A percentile compares a stretch with the other conserved stretches of the same genome.
phyloP scores from a whole-genome alignment of 2,329 filamentous ascomycete genomes.

The Nemania sp. region DNA sequence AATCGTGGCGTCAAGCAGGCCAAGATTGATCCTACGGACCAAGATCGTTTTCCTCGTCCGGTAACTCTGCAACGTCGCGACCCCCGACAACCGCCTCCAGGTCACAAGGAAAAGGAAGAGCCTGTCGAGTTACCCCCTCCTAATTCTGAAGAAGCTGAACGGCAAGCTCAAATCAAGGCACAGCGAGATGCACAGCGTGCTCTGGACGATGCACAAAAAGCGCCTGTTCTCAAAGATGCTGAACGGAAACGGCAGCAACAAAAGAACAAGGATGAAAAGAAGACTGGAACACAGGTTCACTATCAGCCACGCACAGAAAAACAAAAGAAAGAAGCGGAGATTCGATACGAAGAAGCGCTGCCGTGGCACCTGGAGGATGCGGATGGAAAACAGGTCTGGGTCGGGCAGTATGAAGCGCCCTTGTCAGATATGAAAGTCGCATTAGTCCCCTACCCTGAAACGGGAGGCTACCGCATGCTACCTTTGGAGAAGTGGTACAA shows the following conservation, averaged over 20 bases:
- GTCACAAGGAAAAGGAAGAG: conserved; percentile 66
- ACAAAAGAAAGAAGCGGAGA: conserved; percentile 71
- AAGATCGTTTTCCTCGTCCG: conserved; percentile 82
- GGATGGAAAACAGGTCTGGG: conserved; percentile 92
- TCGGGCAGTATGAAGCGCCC: conserved; percentile 86
- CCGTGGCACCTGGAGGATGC: conserved; percentile 98
- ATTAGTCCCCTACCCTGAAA: conserved; percentile 63
- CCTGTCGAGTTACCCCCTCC: conserved; percentile 47
- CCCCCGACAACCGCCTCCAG: conserved; percentile 69
- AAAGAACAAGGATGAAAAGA: conserved; percentile 69
- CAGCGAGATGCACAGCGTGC: conserved; percentile 86
- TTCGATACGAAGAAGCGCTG: conserved; percentile 90
- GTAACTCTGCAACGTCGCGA: conserved; percentile 89
- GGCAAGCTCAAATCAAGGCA: conserved; percentile 69
- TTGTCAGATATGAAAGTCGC: conserved; percentile 85
- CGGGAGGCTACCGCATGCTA: conserved; percentile 76
- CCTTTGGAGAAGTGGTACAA: conserved; percentile 96
- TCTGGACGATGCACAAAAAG: conserved; percentile 88
- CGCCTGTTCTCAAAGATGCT: conserved; percentile 70
- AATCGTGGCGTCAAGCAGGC: conserved; percentile 56
- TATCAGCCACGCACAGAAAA: conserved; percentile 79
- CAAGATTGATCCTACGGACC: conserved; percentile 67
- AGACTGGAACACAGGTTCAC: conserved; percentile 82
- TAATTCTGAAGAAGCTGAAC: conserved; percentile 63
- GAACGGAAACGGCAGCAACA: conserved; percentile 48